Base-by-base conservation (phyloP, 2,329 filamentous ascomycete species). In the Fusarium decemcellulare region DNA sequence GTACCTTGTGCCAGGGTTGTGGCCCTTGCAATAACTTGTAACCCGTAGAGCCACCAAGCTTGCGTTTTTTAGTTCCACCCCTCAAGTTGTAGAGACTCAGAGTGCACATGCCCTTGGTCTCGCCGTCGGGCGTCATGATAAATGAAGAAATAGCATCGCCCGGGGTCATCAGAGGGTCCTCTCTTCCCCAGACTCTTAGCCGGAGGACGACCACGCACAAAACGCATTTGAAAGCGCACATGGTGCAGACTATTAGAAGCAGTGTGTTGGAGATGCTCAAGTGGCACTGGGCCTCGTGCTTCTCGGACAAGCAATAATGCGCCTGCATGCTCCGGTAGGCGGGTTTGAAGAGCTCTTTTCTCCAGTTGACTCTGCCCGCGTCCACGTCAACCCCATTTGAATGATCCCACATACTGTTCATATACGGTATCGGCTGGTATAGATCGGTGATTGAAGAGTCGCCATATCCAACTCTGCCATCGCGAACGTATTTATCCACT, bases 141-240 rank as follows among this genome's bases (percentile, higher is more conserved):
- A 64, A 64, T 14, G 61, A 64, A 14, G 46, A 39, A 5, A 64
- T 46, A 11, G 61, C 61, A 56, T 64, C 61, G n/a, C 57, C 58
- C 15, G 53, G 44, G 3, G 62, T 65, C 23, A 65, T 34, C 2
- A 65, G 23, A 4, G 62, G 62, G 6, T 57, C 14, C 6, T 65
- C 57, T 2, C 11, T 12, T 18, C 43, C 51, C 59, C 59, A 65
- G 5, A 37, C 32, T 8, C 57, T 32, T 11, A 51, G 30, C 6
- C 29, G 30, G 16, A 57, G 27, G 23, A 39, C 51, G 14, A 54
- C 8, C 14, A 61, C 44, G 50, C 58, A 57, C 4, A 61, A 40
- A 3, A 46, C 8, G 23, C 62, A 37, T 39, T 61, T 61, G 5
- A 62, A 12, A 51, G 43, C 30, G 50, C 56, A 64, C 50, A 59